phyloP scores from a whole-genome alignment of 2,329 filamentous ascomycete genomes.

The Fusarium sp. region DNA sequence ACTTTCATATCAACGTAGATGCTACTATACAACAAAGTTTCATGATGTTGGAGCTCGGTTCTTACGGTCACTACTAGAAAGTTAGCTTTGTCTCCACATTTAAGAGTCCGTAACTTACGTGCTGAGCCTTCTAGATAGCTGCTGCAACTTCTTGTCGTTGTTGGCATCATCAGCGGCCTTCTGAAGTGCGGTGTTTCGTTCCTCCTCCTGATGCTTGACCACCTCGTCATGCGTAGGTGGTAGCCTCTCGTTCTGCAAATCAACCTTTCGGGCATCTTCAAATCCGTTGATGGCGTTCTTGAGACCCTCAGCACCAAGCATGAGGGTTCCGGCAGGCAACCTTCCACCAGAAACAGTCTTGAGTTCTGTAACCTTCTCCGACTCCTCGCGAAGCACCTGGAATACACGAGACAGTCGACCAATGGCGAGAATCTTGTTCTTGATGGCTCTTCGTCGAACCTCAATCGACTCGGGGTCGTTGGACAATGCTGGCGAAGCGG shows the following conservation, averaged over 20 bases:
- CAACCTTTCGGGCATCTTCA: slow-evolving; percentile 96
- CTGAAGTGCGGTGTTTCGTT: slow-evolving; percentile 84
- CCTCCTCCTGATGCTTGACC: slow-evolving; percentile 82
- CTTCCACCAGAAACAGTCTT: slow-evolving; percentile 96
- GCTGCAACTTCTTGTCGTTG: slow-evolving; percentile 88
- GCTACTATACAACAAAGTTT: slow-evolving; percentile 46
- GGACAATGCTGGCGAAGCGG: slow-evolving; percentile 75
- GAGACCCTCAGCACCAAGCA: slow-evolving; percentile 98
- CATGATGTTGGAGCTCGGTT: slow-evolving; percentile 45
- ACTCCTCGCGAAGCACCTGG: slow-evolving; percentile 97
- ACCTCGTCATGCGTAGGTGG: slow-evolving; percentile 95
- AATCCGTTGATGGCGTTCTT: slow-evolving; percentile 98
- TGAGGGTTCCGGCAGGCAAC: slow-evolving; percentile 93
- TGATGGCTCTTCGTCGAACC: slow-evolving; percentile 95
- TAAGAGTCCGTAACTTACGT: slow-evolving; percentile 69
- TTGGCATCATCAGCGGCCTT: slow-evolving; percentile 89
- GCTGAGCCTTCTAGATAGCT: slow-evolving; percentile 91
- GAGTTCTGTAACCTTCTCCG: slow-evolving; percentile 94
- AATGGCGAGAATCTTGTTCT: slow-evolving; percentile 99
- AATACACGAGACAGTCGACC: slow-evolving; percentile 96
- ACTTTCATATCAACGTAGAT: slow-evolving; percentile 40
- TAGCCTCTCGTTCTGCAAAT: slow-evolving; percentile 94
- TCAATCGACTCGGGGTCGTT: slow-evolving; percentile 88
- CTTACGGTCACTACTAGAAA: slow-evolving; percentile 47
- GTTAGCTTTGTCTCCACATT: neutral